These are phyloP conservation scores for Naematelia aurantialba DNA, from an alignment of 768 basidiomycete species.

Conservation along the genomic window DNA sequence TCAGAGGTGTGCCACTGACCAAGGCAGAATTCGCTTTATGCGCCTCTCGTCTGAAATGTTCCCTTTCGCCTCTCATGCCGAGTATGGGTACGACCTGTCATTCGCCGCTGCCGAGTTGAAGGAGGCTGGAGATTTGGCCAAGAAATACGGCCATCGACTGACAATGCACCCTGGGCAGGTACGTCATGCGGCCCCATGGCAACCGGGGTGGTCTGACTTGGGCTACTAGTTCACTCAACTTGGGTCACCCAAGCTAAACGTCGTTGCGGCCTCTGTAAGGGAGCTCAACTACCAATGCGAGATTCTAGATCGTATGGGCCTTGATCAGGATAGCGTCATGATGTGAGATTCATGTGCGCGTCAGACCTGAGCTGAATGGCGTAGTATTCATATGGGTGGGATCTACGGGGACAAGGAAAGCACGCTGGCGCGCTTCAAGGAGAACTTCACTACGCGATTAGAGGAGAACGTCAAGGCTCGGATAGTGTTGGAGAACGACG, in stretches of 20 bases:
- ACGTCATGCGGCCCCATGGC: too few species aligned
- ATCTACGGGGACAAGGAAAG: constrained; percentile 74
- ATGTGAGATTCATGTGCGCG: constrained; percentile 54
- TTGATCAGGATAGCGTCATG: constrained; percentile 80
- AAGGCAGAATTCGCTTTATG: constrained; percentile 73
- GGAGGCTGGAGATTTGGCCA: constrained; percentile 65
- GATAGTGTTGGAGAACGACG: constrained; percentile 90
- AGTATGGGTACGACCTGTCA: constrained; percentile 73
- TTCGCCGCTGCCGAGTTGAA: constrained; percentile 63
- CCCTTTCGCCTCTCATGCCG: constrained; percentile 73
- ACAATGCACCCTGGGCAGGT: constrained; percentile 87
- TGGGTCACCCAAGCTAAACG: constrained; percentile 70
- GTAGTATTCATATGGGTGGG: constrained; percentile 62
- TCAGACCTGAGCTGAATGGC: not conserved
- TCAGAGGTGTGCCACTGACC: constrained; percentile 2
- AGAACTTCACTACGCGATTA: constrained; percentile 62
- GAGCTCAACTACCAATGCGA: constrained; percentile 84
- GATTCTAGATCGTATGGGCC: constrained; percentile 73
- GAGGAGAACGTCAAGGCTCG: constrained; percentile 65
- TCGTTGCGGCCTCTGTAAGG: constrained; percentile 69
- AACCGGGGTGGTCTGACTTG: too few species aligned
- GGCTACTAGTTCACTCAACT: constrained; percentile 59
- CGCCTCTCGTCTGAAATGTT: constrained; percentile 89
- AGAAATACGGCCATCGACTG: constrained; percentile 68
- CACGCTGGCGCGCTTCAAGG: constrained; percentile 68